Percentiles rank a stretch among this genome's conserved stretches.
Evolutionary conservation across 345 rosid genomes (phyloP).

Genomic region (Sonneratia alba): DNA sequence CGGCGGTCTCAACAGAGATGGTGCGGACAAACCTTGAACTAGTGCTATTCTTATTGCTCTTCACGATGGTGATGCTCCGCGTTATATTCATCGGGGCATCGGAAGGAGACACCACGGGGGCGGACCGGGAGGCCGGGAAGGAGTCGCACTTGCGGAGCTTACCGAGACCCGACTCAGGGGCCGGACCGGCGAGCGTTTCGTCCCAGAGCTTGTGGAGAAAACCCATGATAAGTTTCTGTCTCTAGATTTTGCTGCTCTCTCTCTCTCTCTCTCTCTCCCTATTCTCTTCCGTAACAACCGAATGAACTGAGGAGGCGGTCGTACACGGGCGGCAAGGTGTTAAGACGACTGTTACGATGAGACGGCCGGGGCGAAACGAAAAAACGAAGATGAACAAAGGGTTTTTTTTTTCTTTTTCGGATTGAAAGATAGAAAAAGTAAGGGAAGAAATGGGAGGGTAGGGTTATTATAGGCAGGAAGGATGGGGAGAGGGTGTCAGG

Average conservation of each 20-base stretch:
- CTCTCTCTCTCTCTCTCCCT: conserved; percentile 7
- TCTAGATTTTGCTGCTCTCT: not conserved
- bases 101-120: conserved; percentile 11
- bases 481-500: not conserved
- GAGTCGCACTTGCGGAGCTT: conserved; percentile 51
- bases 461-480: conserved; percentile 24
- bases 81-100: conserved; percentile 21
- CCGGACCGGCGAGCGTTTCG: conserved; percentile 89
- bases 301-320: conserved; percentile 12
- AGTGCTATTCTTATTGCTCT: conserved; percentile 11
- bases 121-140: conserved; percentile 20
- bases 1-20: conserved; percentile 23
- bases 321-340: not conserved
- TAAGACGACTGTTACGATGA: conserved; percentile 37
- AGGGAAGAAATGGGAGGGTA: conserved; percentile 9
- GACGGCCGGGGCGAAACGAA: conserved; percentile 24
- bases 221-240: conserved; percentile 29
- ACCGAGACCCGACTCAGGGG: conserved; percentile 59
- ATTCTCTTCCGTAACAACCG: conserved; percentile 32
- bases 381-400: conserved; percentile 11
- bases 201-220: conserved; percentile 84
- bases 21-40: conserved; percentile 15
- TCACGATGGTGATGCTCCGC: conserved; percentile 57
- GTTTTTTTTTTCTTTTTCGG: not conserved
- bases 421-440: conserved; percentile 2